A percentile compares a stretch with the other conserved stretches of the same genome.
Conservation (phyloP, 2,329 filamentous ascomycete genomes). For the Biscogniauxia sp. region DNA sequence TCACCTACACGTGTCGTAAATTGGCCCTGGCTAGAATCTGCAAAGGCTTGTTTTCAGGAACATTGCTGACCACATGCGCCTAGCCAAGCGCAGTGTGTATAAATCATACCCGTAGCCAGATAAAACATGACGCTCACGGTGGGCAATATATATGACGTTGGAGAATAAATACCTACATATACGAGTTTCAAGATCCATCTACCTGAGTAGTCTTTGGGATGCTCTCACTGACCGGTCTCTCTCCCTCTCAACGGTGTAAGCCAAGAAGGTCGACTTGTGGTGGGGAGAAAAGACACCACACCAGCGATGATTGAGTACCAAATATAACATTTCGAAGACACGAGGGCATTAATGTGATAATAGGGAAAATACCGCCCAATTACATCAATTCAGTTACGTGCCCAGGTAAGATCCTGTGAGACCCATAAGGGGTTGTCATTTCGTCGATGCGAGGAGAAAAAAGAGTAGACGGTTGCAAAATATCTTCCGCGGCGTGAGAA, state of each 20-base stretch:
- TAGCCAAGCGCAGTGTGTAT: not conserved
- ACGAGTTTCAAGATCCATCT: not conserved
- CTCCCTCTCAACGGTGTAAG: not conserved
- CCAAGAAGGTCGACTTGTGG: not conserved
- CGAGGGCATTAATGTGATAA: not conserved
- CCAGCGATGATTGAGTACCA: not conserved
- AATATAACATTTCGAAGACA: not conserved
- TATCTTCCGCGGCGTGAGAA: not conserved
- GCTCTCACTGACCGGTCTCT: not conserved
- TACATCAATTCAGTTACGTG: not conserved
- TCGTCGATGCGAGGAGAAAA: not conserved
- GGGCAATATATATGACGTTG: not conserved
- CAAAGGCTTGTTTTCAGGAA: not conserved
- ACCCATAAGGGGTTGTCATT: not conserved
- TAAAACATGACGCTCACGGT: not conserved
- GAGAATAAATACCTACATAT: not conserved
- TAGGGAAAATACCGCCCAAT: not conserved
- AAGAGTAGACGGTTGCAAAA: not conserved
- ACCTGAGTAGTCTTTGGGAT: not conserved
- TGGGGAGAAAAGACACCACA: not conserved
- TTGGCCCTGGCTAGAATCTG: not conserved
- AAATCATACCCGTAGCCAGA: not conserved
- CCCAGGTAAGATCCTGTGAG: not conserved
- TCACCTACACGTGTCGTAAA: not conserved
- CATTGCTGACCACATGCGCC: not conserved